Evolutionary conservation across 1,139 yeast genomes (phyloP), one percentile per base, ranked within the genome.

Genomic region (Citeromyces siamensis): DNA sequence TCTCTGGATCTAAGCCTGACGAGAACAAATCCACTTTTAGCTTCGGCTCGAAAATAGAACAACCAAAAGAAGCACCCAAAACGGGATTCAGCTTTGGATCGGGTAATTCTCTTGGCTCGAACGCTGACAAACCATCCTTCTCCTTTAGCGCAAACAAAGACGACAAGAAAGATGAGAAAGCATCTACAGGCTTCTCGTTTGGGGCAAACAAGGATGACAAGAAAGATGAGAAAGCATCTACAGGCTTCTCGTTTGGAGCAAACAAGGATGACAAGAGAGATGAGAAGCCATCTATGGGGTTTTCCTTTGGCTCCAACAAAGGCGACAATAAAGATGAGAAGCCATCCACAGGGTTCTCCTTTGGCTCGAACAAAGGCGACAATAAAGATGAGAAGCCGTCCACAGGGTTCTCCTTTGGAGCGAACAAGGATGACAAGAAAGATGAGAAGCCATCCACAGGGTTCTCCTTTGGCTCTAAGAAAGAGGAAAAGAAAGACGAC

Each of bases 391-490:
- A 14, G 14, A 42, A 43, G 22, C 44, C 50, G 9, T 44, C 52
- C 28, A n/a, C n/a, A n/a, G 50, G 50, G 6, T 43, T 43, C 10
- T 28, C 46, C 17, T 44, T 44, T n/a, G 31, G 33, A 31, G 38
- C 23, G 35, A 23, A 40, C 35, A 47, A 49, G 32, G 49, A 48
- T 17, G 45, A 36, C 6, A 46, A 47, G 35, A 49, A 48, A 19
- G 51, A 42, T 27, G 52, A 49, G 13, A 47, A 44, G 32, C 56
- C 56, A 10, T 23, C 36, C 8, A n/a, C 35, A 7, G 50, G 47
- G 2, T 51, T 51, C 38, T 44, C 53, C 5, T 48, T 54, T 38
- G 60, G 58, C 5, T 46, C 49, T 3, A 40, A 48, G 13, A 37
- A 44, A 5, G 42, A 40, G 9, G 49, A 42, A 33, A 34, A 40